A percentile compares a stretch with the other conserved stretches of the same genome.
Evolutionary conservation across 345 rosid species (phyloP).

Genomic region (Trapa incisa): DNA sequence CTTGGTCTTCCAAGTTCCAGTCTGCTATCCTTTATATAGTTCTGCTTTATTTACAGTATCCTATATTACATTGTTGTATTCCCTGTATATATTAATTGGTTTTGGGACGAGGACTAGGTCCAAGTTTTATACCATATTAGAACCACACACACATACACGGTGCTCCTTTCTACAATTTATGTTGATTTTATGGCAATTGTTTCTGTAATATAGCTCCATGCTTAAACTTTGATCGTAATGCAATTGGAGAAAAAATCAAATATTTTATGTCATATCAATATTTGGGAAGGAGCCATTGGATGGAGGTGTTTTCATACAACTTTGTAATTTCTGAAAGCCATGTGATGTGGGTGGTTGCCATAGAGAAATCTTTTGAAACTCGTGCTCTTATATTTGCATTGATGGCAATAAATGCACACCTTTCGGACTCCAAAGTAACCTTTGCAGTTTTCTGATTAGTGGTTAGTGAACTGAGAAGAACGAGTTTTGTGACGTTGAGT

Average conservation of each 20-base stretch:
- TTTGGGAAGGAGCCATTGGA: background rate
- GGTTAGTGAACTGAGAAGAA: background rate
- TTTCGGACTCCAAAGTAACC: background rate
- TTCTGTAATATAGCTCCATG: background rate
- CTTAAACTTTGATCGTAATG: background rate
- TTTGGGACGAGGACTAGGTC: background rate
- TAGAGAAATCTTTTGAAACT: background rate
- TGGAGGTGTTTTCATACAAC: no score
- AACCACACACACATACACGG: background rate
- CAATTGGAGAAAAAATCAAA: background rate
- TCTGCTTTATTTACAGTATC: constrained; percentile 4
- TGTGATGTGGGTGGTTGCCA: background rate
- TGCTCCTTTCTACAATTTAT: background rate
- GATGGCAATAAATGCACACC: background rate
- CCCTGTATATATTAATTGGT: background rate
- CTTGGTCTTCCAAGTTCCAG: background rate
- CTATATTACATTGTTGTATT: background rate
- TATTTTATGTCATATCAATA: background rate
- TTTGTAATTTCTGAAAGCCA: background rate
- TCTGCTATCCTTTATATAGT: background rate
- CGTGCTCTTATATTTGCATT: background rate
- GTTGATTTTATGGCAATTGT: no score
- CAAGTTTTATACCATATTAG: background rate
- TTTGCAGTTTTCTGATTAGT: background rate
- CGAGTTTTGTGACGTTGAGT: no score